These are phyloP conservation scores for Licmophora abbreviata DNA, from an alignment of 108 stramenopile species.

Conservation along the genomic window DNA sequence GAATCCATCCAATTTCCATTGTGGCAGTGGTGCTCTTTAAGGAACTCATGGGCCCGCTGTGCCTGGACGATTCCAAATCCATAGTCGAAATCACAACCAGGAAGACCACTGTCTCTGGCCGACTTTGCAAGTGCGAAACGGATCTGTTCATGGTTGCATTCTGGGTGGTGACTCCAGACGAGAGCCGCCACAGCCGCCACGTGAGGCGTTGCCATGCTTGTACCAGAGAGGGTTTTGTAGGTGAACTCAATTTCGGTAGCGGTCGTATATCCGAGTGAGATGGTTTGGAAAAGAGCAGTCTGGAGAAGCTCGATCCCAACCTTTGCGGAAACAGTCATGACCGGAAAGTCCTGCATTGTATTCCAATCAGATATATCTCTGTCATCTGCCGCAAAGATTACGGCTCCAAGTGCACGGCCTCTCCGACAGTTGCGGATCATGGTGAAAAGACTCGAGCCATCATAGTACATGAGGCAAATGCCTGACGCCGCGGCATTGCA, in stretches of 20 bases:
- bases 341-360: no score
- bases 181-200: slow-evolving; percentile 26
- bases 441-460: no score
- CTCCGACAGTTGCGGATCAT: no score
- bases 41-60: slow-evolving; percentile 28
- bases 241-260: slow-evolving; percentile 1
- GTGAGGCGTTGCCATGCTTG: slow-evolving; percentile 36
- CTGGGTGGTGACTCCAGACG: slow-evolving; percentile 19
- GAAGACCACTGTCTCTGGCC: slow-evolving; percentile 11
- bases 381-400: no score
- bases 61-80: slow-evolving; percentile 29
- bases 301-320: neutral
- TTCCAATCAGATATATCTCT: no score
- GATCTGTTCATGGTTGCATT: slow-evolving; percentile 13
- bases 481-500: no score
- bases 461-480: no score
- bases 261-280: neutral
- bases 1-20: neutral
- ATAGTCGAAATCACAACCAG: slow-evolving; percentile 20
- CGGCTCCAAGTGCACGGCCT: neutral
- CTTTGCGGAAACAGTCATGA: no score
- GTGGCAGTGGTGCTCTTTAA: slow-evolving; percentile 2
- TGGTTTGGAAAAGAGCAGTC: neutral
- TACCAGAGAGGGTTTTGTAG: slow-evolving; percentile 8
- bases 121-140: slow-evolving; percentile 11